phyloP scores from a whole-genome alignment of 108 stramenopile species.

The Nitzschia putrida region DNA sequence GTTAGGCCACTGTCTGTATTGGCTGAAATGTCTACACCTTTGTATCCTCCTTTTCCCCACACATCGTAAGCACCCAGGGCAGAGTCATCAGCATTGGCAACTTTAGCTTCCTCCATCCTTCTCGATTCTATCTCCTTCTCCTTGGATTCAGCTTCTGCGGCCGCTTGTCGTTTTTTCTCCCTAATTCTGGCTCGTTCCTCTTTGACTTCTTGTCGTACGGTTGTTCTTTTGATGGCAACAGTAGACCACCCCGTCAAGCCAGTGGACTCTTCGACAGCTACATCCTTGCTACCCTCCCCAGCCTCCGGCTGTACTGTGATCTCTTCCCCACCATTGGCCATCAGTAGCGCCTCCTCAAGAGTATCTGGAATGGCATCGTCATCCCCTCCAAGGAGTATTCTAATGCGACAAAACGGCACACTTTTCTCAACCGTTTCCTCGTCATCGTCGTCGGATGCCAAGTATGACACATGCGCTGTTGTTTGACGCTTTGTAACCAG shows the following conservation, averaged over 20 bases:
- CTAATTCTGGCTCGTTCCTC: slow-evolving; percentile 62
- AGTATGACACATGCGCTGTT: slow-evolving; percentile 66
- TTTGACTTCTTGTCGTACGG: slow-evolving; percentile 58
- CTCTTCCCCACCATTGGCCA: slow-evolving; percentile 75
- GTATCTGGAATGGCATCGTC: slow-evolving; percentile 62
- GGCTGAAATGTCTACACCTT: slow-evolving; percentile 74
- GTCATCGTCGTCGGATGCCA: slow-evolving; percentile 45
- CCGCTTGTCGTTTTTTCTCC: slow-evolving; percentile 44
- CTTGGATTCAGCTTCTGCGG: slow-evolving; percentile 44
- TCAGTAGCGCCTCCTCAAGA: slow-evolving; percentile 75
- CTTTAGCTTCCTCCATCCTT: slow-evolving; percentile 81
- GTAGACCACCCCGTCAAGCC: slow-evolving; percentile 77
- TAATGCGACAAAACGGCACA: slow-evolving; percentile 59
- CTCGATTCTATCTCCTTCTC: slow-evolving; percentile 52
- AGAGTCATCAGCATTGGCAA: slow-evolving; percentile 79
- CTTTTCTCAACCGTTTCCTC: slow-evolving; percentile 78
- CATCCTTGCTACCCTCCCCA: neutral
- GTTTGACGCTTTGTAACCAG: slow-evolving; percentile 40
- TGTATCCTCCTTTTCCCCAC: slow-evolving; percentile 68
- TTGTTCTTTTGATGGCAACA: slow-evolving; percentile 64
- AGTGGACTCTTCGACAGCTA: slow-evolving; percentile 69
- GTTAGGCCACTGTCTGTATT: slow-evolving; percentile 42
- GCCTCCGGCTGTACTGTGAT: slow-evolving; percentile 23
- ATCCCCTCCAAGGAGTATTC: slow-evolving; percentile 68
- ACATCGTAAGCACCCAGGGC: slow-evolving; percentile 86